Percentiles rank a stretch among this genome's conserved stretches.
These are phyloP conservation scores for Leptodontidium sp. DNA, from an alignment of 2,329 filamentous ascomycete genomes.

Conservation along the genomic window DNA sequence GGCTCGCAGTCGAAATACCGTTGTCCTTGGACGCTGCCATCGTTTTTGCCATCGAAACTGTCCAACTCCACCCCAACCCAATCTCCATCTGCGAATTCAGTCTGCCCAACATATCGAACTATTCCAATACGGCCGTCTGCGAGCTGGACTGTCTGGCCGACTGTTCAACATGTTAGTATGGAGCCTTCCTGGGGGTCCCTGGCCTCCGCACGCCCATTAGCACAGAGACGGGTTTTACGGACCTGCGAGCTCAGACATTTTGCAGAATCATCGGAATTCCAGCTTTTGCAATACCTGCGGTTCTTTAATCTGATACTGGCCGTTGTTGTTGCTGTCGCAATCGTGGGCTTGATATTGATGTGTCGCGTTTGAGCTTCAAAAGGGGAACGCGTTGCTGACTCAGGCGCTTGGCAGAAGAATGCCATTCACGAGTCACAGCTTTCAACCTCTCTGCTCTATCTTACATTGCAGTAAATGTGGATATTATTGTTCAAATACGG, in stretches of 20 bases:
- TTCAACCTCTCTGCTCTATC: neutral
- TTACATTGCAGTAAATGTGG: too few species aligned
- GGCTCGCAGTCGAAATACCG: conserved; percentile 87
- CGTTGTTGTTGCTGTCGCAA: neutral
- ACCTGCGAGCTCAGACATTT: conserved; percentile 23
- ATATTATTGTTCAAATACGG: too few species aligned
- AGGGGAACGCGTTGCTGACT: conserved; percentile 16
- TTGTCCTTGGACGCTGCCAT: conserved; percentile 87
- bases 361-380: conserved; percentile 10
- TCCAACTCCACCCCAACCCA: conserved; percentile 93
- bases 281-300: too few species aligned
- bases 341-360: neutral
- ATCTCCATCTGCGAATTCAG: conserved; percentile 80
- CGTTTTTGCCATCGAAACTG: conserved; percentile 86
- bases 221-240: neutral
- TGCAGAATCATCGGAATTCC: conserved; percentile 17
- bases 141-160: conserved; percentile 66
- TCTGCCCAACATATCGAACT: conserved; percentile 83
- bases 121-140: conserved; percentile 78
- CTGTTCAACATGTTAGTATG: conserved; percentile 38
- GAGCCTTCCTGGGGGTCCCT: too few species aligned
- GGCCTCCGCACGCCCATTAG: neutral
- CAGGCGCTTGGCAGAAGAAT: neutral
- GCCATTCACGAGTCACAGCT: neutral
- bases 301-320: neutral